Evolutionary conservation across 2,329 filamentous ascomycete species (phyloP), one percentile per base, ranked within the genome.

Genomic region (Penicillium concentricum): DNA sequence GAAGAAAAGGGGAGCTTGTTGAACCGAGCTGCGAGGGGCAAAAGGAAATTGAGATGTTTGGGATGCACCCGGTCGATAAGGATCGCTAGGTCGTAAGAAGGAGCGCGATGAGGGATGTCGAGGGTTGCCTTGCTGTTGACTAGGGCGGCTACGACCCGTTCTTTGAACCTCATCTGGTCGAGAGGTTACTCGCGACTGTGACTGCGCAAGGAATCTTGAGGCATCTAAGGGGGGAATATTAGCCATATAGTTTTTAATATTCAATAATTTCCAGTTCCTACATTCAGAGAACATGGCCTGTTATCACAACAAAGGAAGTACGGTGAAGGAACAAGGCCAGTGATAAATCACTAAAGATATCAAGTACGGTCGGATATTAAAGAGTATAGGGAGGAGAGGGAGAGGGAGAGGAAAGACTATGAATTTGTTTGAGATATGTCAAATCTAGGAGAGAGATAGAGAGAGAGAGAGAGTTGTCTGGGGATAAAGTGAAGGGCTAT

Each of bases 191-290:
- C 91, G 88, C 60, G 92, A 96, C 81, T 96, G 92, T 65, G 92
- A 97, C 84, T 97, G 94, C 60, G 92, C 91, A 68, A 99, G 86
- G 75, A 99, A 99, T 67, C 88, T 89, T 65, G 93, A 97, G 69
- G 94, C 94, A 87, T 97, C 94, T 97, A 48, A 26, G 70, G 76
- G 73, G 78, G 18, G 39, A 38, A 47, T 38, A 41, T 42, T 54
- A 53, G 51, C 44, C 28, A 55, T 49, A 15, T 26, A 35, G 30
- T n/a, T 15, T 42, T 15, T 42, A 37, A 50, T 59, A 30, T 57
- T 49, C 41, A 38, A 57, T 41, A 30, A 48, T 41, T n/a, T 48
- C 39, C 24, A 41, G 45, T 30, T 63, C 90, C 79, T 83, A 95
- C 91, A 96, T 87, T 96, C 91, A 56, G 91, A 96, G 78, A 91